A percentile compares a stretch with the other conserved stretches of the same genome.
These are phyloP conservation scores for Claviceps sp. DNA, from an alignment of 2,329 filamentous ascomycete genomes.

Conservation along the genomic window DNA sequence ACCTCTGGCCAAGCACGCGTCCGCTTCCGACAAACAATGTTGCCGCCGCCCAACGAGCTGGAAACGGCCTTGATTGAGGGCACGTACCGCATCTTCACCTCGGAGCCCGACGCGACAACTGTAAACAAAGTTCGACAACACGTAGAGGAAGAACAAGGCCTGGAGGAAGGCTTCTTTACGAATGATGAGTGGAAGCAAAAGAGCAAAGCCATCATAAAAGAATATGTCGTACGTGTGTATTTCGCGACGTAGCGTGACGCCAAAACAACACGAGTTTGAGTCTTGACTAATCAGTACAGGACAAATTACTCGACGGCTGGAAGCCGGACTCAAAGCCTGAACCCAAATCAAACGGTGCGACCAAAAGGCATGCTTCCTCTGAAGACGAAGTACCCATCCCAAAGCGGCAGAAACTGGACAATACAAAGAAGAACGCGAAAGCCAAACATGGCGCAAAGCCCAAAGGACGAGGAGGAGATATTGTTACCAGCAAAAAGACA, in stretches of 20 bases:
- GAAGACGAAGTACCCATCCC: conserved; percentile 19
- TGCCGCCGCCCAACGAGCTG: conserved; percentile 27
- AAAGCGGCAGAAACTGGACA: conserved; percentile 1
- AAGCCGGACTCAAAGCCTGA: conserved; percentile 17
- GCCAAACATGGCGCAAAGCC: conserved; percentile 8
- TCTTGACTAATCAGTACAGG: conserved; percentile 11
- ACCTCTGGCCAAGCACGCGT: neutral
- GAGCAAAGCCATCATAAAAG: conserved; percentile 45
- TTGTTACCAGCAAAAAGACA: neutral
- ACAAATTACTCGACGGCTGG: conserved; percentile 24
- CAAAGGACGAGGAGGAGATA: neutral
- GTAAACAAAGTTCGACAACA: conserved; percentile 44
- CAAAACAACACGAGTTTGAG: neutral
- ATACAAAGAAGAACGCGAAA: conserved; percentile 20
- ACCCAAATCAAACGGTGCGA: conserved; percentile 13
- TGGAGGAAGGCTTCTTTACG: conserved; percentile 39
- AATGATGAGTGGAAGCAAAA: conserved; percentile 39
- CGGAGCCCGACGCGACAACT: conserved; percentile 32
- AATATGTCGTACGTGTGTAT: conserved; percentile 33
- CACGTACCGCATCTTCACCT: conserved; percentile 31
- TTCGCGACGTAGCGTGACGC: neutral
- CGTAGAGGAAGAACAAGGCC: conserved; percentile 33
- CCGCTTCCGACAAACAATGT: conserved; percentile 1
- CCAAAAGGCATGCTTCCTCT: conserved; percentile 21
- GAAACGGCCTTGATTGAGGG: conserved; percentile 33